Evolutionary conservation across 192 early-diverging fungal species (phyloP).

Genomic region (Coemansia sp.): DNA sequence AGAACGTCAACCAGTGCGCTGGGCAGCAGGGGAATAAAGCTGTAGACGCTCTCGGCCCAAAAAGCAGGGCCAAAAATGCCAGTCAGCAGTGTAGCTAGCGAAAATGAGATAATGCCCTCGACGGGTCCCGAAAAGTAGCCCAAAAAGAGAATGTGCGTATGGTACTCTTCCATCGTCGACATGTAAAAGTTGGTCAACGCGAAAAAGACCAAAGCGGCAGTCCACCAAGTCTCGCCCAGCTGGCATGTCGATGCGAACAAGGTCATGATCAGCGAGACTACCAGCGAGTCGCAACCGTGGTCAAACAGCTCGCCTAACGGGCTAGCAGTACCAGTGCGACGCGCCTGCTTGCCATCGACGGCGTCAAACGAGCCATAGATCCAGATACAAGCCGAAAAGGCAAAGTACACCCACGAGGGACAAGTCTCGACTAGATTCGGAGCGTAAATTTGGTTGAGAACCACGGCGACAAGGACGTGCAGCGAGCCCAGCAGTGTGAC

Average conservation of each 20-base stretch:
- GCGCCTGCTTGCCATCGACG: slow-evolving; percentile 95
- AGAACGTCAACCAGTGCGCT: slow-evolving; percentile 20
- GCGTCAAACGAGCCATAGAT: slow-evolving; percentile 90
- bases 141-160: slow-evolving; percentile 83
- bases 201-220: slow-evolving; percentile 54
- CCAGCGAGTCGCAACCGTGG: slow-evolving; percentile 81
- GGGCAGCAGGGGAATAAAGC: slow-evolving; percentile 34
- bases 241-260: slow-evolving; percentile 63
- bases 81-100: slow-evolving; percentile 62
- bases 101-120: slow-evolving; percentile 77
- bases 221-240: slow-evolving; percentile 75
- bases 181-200: slow-evolving; percentile 87
- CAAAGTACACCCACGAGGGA: slow-evolving; percentile 82
- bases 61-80: slow-evolving; percentile 61
- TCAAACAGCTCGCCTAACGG: slow-evolving; percentile 96
- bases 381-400: slow-evolving; percentile 77
- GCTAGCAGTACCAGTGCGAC: slow-evolving; percentile 81
- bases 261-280: slow-evolving; percentile 62
- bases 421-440: slow-evolving; percentile 68
- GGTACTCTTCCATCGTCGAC: slow-evolving; percentile 94
- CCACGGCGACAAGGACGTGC: slow-evolving; percentile 74
- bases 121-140: slow-evolving; percentile 86
- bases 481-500: slow-evolving; percentile 86
- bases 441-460: slow-evolving; percentile 69
- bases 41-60: slow-evolving; percentile 37